These are phyloP conservation scores for Talaromyces islandicus DNA, from an alignment of 2,329 filamentous ascomycete species.

Conservation along the genomic window DNA sequence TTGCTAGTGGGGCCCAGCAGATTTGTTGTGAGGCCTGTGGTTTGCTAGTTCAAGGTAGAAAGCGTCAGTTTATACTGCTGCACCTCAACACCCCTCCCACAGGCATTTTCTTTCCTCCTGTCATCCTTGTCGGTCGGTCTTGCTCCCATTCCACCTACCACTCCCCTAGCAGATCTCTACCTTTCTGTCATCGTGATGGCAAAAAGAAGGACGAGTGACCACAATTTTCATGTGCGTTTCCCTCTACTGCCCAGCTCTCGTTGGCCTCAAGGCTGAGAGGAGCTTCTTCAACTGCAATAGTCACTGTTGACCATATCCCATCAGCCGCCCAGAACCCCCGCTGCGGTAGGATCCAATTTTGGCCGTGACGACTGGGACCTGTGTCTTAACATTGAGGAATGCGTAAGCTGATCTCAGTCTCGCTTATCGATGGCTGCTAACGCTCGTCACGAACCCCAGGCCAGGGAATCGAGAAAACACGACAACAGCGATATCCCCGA, in stretches of 20 bases:
- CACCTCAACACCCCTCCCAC: neutral
- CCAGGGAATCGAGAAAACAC: neutral
- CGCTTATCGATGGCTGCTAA: neutral
- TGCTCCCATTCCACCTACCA: neutral
- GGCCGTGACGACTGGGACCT: neutral
- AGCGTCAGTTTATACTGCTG: neutral
- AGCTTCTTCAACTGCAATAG: neutral
- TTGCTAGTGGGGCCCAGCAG: neutral
- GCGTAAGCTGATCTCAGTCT: neutral
- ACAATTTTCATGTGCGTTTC: neutral
- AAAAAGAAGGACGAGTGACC: neutral
- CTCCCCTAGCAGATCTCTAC: neutral
- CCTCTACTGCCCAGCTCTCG: neutral
- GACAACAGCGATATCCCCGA: neutral
- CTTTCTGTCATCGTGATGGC: neutral
- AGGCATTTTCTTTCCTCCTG: neutral
- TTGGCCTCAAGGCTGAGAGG: neutral
- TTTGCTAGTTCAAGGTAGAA: neutral
- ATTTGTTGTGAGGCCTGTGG: neutral
- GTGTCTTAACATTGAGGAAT: slow-evolving; percentile 2
- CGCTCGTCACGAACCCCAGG: neutral
- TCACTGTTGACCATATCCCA: neutral
- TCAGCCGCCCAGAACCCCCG: neutral
- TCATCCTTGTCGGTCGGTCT: neutral
- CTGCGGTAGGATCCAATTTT: neutral